These are phyloP conservation scores for Fraxinus quadrangulata DNA, from an alignment of 257 asterid species.

Conservation along the genomic window DNA sequence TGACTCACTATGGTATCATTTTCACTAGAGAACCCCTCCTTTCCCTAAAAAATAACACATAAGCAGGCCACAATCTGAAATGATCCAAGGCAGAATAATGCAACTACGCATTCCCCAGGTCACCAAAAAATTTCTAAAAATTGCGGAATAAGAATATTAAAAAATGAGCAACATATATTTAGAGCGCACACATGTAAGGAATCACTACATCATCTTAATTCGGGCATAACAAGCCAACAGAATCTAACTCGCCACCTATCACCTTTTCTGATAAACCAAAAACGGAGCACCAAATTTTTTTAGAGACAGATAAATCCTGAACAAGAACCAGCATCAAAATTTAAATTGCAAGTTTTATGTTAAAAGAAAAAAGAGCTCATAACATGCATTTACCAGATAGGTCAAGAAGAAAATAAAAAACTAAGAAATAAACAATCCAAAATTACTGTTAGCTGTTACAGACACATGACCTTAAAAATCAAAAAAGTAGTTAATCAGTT, in stretches of 20 bases:
- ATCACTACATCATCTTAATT: neutral
- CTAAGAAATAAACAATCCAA: neutral
- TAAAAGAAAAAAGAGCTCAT: neutral
- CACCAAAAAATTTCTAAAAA: neutral
- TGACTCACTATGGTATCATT: neutral
- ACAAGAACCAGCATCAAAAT: neutral
- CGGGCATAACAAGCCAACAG: neutral
- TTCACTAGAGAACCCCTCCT: neutral
- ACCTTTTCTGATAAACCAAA: neutral
- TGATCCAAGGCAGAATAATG: slow-evolving; percentile 1
- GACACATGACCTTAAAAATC: neutral
- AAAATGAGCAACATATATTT: neutral
- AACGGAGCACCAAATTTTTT: neutral
- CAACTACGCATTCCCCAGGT: neutral
- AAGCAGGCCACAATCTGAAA: neutral
- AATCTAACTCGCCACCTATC: neutral
- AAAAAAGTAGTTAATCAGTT: neutral
- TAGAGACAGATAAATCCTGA: neutral
- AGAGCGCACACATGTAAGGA: neutral
- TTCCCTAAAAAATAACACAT: neutral
- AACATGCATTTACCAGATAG: neutral
- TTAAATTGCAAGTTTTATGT: neutral
- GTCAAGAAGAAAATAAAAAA: neutral
- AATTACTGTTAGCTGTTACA: neutral
- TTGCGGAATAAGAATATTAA: neutral